Conservation (phyloP, 495 filamentous ascomycete genomes). For the Penicillium robsamsonii region DNA sequence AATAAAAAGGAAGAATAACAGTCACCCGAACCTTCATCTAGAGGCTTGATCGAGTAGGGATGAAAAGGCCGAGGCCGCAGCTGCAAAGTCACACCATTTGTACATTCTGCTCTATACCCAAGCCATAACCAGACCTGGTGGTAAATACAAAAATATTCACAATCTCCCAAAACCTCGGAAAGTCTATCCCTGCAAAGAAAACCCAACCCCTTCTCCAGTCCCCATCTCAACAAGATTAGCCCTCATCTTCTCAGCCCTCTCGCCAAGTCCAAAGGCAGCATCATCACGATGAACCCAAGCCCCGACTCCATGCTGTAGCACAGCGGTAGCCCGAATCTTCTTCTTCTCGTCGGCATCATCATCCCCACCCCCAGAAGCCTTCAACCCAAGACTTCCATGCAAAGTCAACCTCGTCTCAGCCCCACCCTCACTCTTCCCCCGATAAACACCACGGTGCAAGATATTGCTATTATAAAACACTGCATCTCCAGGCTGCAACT, state of each 20-base stretch:
- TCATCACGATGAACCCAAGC: conserved; percentile 62
- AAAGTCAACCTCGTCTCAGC: conserved; percentile 67
- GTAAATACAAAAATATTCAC: conserved; percentile 6
- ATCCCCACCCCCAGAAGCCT: conserved; percentile 37
- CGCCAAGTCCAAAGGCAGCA: conserved; percentile 53
- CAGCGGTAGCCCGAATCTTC: conserved; percentile 65
- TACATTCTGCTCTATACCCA: not conserved
- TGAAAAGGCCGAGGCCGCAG: too few species aligned
- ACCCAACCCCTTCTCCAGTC: conserved; percentile 58
- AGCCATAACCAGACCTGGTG: not conserved
- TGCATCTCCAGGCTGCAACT: conserved; percentile 66
- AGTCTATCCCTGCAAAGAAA: conserved; percentile 44
- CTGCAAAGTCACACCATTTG: not conserved
- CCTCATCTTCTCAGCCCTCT: conserved; percentile 50
- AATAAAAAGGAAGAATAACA: too few species aligned
- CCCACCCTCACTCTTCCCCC: conserved; percentile 37
- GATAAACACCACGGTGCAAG: conserved; percentile 75
- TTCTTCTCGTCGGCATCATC: conserved; percentile 33
- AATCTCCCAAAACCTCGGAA: not conserved
- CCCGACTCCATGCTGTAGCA: conserved; percentile 82
- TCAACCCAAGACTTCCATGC: conserved; percentile 76
- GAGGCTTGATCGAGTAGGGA: too few species aligned
- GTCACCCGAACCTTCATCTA: too few species aligned
- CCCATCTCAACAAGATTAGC: conserved; percentile 60
- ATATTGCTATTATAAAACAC: conserved; percentile 91